These are phyloP conservation scores for Cadophora gregata DNA, from an alignment of 2,329 filamentous ascomycete genomes.

Conservation along the genomic window DNA sequence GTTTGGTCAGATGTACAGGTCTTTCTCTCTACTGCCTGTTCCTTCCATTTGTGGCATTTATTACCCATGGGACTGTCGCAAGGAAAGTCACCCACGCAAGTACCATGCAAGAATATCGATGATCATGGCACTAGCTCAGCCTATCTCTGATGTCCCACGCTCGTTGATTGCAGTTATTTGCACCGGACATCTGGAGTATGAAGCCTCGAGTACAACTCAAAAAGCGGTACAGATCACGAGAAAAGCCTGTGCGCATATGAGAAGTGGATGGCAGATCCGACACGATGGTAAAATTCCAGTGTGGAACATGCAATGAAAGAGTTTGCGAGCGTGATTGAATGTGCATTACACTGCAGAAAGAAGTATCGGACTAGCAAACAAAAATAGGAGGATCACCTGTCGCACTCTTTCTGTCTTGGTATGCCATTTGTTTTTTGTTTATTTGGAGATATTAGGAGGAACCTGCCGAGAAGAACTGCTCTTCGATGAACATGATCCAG, in stretches of 20 bases:
- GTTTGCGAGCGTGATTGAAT: constrained; percentile 29
- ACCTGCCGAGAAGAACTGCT: constrained; percentile 31
- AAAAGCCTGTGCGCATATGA: constrained; percentile 19
- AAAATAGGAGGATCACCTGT: constrained; percentile 32
- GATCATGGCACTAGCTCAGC: constrained; percentile 33
- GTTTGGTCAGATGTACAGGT: constrained; percentile 22
- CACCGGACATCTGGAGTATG: constrained; percentile 33
- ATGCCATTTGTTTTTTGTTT: constrained; percentile 32
- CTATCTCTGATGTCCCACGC: constrained; percentile 29
- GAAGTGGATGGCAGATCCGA: background rate
- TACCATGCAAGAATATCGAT: constrained; percentile 33
- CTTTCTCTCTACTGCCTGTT: constrained; percentile 28
- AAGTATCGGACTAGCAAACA: constrained; percentile 25
- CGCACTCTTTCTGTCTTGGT: constrained; percentile 27
- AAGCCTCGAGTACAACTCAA: constrained; percentile 32
- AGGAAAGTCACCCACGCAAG: constrained; percentile 27
- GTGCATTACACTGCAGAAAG: constrained; percentile 31
- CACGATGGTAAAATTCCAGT: constrained; percentile 18
- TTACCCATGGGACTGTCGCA: constrained; percentile 27
- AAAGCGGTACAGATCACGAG: constrained; percentile 31
- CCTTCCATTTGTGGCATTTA: constrained; percentile 31
- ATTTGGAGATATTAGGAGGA: constrained; percentile 34
- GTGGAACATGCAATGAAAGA: constrained; percentile 34
- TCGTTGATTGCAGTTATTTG: constrained; percentile 30
- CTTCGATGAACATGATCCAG: constrained; percentile 34